A percentile compares a stretch with the other conserved stretches of the same genome.
These are phyloP conservation scores for Grosmannia serpens DNA, from an alignment of 2,329 filamentous ascomycete species.

Conservation along the genomic window DNA sequence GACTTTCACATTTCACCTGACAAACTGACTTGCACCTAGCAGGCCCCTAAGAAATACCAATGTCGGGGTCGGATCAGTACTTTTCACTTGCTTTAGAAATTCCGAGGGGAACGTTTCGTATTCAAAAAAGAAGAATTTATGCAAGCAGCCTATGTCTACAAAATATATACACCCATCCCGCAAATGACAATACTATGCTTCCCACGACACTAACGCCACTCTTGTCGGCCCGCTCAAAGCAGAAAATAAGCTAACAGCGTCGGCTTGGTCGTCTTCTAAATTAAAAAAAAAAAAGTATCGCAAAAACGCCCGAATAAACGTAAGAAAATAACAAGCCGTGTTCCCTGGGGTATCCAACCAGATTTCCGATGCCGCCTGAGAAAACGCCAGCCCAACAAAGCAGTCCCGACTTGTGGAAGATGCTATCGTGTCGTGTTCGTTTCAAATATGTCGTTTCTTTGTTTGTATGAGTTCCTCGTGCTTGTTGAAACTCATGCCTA, in stretches of 20 bases:
- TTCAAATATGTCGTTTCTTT: constrained; percentile 9
- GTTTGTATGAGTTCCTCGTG: constrained; percentile 31
- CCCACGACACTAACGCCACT: neutral
- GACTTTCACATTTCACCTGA: constrained; percentile 12
- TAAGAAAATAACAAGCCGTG: neutral
- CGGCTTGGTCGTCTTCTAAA: neutral
- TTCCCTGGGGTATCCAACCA: constrained; percentile 4
- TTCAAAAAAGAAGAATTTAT: neutral
- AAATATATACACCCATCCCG: neutral
- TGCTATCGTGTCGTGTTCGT: constrained; percentile 9
- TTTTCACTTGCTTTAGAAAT: too few relatives aligned
- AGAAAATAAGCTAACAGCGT: neutral
- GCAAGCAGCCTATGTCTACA: neutral
- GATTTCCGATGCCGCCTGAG: constrained; percentile 2
- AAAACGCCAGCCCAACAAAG: constrained; percentile 3
- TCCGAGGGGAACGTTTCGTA: neutral
- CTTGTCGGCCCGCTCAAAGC: neutral
- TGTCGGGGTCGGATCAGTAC: too few relatives aligned
- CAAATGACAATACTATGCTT: neutral
- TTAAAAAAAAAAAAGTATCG: neutral
- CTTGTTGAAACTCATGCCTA: constrained; percentile 23
- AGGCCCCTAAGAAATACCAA: too few relatives aligned
- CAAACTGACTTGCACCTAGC: too few relatives aligned
- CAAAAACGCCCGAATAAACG: neutral
- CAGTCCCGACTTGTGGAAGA: neutral